Evolutionary conservation across 1,139 yeast species (phyloP).

Genomic region (Debaryomyces udenii): DNA sequence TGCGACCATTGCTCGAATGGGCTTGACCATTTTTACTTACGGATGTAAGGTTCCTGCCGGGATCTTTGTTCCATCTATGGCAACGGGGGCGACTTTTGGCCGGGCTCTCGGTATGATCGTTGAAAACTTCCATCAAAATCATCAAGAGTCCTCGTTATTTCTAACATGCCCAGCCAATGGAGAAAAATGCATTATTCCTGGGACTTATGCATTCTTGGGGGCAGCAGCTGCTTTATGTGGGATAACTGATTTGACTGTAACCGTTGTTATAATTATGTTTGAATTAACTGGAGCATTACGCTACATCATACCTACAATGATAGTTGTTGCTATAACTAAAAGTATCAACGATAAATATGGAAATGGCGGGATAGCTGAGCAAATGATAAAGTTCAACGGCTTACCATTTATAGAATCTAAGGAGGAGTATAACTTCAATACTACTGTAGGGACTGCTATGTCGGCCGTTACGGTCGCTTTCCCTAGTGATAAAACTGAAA

Average conservation of each 20-base stretch:
- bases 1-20: constrained; percentile 75
- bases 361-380: constrained; percentile 89
- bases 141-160: constrained; percentile 49
- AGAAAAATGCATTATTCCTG: constrained; percentile 76
- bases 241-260: constrained; percentile 85
- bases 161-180: constrained; percentile 42
- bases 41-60: constrained; percentile 96
- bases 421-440: constrained; percentile 62
- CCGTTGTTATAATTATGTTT: constrained; percentile 94
- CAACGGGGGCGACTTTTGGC: constrained; percentile 94
- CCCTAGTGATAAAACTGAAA: constrained; percentile 37
- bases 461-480: constrained; percentile 53
- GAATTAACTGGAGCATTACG: constrained; percentile 93
- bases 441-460: constrained; percentile 69
- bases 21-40: constrained; percentile 79
- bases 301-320: constrained; percentile 92
- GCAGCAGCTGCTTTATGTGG: constrained; percentile 97
- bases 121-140: constrained; percentile 53
- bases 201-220: constrained; percentile 94
- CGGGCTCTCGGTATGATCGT: constrained; percentile 76
- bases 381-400: constrained; percentile 88
- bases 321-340: constrained; percentile 90
- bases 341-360: constrained; percentile 77
- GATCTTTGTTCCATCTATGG: constrained; percentile 95
- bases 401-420: constrained; percentile 81